A percentile compares a stretch with the other conserved stretches of the same genome.
These are phyloP conservation scores for Gyromitra esculenta DNA, from an alignment of 2,329 filamentous ascomycete genomes.

Conservation along the genomic window DNA sequence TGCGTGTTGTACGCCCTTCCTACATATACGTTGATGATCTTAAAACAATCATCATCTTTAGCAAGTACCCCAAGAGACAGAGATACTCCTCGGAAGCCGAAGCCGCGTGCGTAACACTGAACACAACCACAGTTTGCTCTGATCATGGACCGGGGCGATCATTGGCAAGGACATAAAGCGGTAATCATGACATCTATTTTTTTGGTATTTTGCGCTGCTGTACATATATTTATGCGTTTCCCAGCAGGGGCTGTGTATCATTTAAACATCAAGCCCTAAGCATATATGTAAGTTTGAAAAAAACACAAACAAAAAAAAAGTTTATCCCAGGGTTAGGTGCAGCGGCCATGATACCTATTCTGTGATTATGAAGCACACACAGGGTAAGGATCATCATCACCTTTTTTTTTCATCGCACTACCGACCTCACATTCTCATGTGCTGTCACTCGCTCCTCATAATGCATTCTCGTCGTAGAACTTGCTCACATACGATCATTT, in stretches of 20 bases:
- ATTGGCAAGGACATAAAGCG: conserved; percentile 10
- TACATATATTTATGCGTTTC: not conserved
- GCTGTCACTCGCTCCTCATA: conserved; percentile 27
- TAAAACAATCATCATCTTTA: not conserved
- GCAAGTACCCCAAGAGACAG: not conserved
- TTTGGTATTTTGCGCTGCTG: not conserved
- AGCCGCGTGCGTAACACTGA: not conserved
- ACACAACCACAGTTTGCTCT: not conserved
- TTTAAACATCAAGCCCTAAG: no score
- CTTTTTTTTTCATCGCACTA: not conserved
- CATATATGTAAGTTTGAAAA: no score
- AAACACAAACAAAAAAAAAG: not conserved
- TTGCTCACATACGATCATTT: not conserved
- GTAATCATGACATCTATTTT: conserved; percentile 21
- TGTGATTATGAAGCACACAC: not conserved
- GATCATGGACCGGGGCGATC: conserved; percentile 9
- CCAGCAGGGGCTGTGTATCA: not conserved
- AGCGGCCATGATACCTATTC: conserved; percentile 1
- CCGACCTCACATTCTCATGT: conserved; percentile 18
- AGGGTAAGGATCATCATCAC: not conserved
- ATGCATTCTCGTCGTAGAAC: not conserved
- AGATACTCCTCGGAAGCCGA: not conserved
- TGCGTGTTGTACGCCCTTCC: not conserved
- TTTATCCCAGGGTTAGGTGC: conserved; percentile 4
- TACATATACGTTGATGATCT: not conserved